phyloP scores from a whole-genome alignment of 768 basidiomycete genomes.

The Pisolithus tinctorius region DNA sequence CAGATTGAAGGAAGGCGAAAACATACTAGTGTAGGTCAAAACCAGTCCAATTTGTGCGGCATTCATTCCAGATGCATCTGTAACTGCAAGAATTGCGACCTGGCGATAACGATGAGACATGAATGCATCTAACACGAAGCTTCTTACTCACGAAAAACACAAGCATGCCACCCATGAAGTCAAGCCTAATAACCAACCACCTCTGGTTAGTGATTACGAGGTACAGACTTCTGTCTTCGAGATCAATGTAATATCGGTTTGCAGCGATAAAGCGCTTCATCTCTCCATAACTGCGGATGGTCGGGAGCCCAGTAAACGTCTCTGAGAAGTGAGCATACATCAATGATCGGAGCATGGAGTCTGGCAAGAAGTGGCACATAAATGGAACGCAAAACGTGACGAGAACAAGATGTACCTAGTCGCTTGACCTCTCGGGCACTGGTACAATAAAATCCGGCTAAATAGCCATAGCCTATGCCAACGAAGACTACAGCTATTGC shows the following conservation, averaged over 20 bases:
- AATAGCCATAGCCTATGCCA: conserved; percentile 55
- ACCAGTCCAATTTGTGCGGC: conserved; percentile 69
- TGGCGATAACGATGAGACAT: conserved; percentile 9
- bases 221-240: conserved; percentile 67
- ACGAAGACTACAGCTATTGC: conserved; percentile 51
- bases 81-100: conserved; percentile 63
- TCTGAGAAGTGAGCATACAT: conserved; percentile 77
- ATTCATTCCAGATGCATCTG: conserved; percentile 47
- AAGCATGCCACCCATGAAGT: conserved; percentile 57
- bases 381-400: background rate
- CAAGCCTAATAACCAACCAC: conserved; percentile 69
- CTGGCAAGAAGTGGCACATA: conserved; percentile 21
- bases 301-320: conserved; percentile 63
- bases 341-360: conserved; percentile 65
- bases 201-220: conserved; percentile 64
- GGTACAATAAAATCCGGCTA: conserved; percentile 61
- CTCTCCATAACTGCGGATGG: conserved; percentile 69
- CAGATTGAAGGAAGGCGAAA: too few relatives aligned
- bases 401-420: conserved; percentile 22
- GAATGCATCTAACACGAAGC: background rate
- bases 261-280: conserved; percentile 53
- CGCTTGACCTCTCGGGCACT: conserved; percentile 71
- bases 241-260: conserved; percentile 62
- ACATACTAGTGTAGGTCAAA: conserved; percentile 54
- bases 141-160: conserved; percentile 40